phyloP scores from a whole-genome alignment of 768 basidiomycete genomes.

The Suillus discolor region DNA sequence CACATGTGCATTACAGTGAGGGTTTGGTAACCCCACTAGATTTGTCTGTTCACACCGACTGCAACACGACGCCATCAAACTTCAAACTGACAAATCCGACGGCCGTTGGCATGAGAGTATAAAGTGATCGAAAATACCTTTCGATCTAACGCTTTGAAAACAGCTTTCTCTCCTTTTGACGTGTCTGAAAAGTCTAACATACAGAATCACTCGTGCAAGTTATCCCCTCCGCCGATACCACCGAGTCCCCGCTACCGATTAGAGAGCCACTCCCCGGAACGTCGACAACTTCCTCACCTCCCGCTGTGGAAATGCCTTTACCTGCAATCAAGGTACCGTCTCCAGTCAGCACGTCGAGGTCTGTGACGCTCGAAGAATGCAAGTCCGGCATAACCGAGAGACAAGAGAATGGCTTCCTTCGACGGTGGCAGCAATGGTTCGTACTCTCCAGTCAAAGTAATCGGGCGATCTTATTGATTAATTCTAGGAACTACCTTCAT shows the following conservation, averaged over 20 bases:
- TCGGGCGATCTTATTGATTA: slow-evolving; percentile 5
- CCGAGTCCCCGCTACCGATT: neutral
- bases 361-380: neutral
- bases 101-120: slow-evolving; percentile 4
- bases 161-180: neutral
- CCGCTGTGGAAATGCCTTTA: neutral
- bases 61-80: too few species aligned
- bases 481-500: neutral
- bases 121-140: neutral
- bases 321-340: neutral
- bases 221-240: neutral
- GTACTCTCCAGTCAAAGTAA: neutral
- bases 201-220: neutral
- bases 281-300: neutral
- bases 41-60: neutral
- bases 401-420: slow-evolving; percentile 9
- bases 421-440: slow-evolving; percentile 11
- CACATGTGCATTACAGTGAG: neutral
- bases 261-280: neutral
- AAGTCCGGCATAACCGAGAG: slow-evolving; percentile 5
- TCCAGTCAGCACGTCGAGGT: neutral
- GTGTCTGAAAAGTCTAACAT: neutral
- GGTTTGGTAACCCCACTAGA: neutral
- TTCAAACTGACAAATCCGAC: neutral
- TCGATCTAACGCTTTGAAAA: neutral